Base-by-base conservation (phyloP, 2,329 filamentous ascomycete species). In the Lachnellula arida region DNA sequence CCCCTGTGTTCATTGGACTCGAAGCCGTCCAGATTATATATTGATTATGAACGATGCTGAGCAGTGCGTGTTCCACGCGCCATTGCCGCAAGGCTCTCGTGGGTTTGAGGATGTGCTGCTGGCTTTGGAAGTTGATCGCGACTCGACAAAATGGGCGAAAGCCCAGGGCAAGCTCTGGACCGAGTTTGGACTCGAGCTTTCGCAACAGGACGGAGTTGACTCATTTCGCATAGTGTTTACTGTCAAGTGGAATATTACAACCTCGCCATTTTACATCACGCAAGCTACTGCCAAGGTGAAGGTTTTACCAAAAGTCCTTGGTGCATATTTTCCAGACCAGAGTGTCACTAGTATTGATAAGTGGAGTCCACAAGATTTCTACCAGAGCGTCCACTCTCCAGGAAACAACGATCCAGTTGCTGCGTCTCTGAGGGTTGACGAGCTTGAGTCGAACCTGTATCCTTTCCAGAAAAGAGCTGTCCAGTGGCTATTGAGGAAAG, bases 391-490 rank as follows among this genome's bases (percentile, higher is more conserved):
- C 1, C 80, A 85, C 65, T 78, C 85, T 2, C 85, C 88, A 1
- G 60, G 73, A 11, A 74, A 73, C n/a, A 65, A 73, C 5, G 75
- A 79, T 51, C 56, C 66, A 15, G 62, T 68, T 3, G 56, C 76
- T 0, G 63, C 68, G 1, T 68, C 71, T 0, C 73, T 82, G 37
- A 39, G 71, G 2, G 68, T 82, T 5, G 71, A 75, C 0, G 72
- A 70, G 25, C 73, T 79, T 50, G 73, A 72, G 46, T 77, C 82
- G 1, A 73, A 72, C 0, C 72, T 91, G 0, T 91, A 84, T 66
- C 87, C 87, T 0, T 92, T 91, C 57, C 89, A 92, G 69, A 81
- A 82, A 54, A 76, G 87, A 57, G 81, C 87, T 1, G 75, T 91
- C 2, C 77, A 84, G 48, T 93, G 88, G 88, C 74, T 91, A 56